phyloP scores from a whole-genome alignment of 2,329 filamentous ascomycete species.

The Colletotrichum endophyticum region DNA sequence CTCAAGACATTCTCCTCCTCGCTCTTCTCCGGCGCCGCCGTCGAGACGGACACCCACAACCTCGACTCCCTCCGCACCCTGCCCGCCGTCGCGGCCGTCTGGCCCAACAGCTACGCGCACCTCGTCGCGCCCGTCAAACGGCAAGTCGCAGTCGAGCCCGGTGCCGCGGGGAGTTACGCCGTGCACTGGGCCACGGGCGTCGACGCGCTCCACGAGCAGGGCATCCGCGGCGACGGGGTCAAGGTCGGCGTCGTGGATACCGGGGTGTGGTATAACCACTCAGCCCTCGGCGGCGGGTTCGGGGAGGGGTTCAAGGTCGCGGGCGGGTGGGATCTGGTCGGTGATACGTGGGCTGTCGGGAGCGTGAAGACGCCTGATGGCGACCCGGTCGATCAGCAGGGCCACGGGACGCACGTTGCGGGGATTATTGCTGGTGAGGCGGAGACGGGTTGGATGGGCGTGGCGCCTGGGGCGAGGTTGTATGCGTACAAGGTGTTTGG shows the following conservation, averaged over 20 bases:
- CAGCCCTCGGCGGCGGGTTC: constrained; percentile 49
- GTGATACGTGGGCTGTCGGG: constrained; percentile 33
- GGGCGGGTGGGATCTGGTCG: constrained; percentile 48
- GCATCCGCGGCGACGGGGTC: constrained; percentile 22
- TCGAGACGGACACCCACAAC: constrained; percentile 13
- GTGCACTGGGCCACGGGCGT: constrained; percentile 24
- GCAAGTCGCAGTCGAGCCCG: background rate
- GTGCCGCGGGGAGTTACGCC: background rate
- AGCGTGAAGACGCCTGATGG: constrained; percentile 36
- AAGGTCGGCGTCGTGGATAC: constrained; percentile 24
- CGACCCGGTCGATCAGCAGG: constrained; percentile 31
- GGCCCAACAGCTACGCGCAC: background rate
- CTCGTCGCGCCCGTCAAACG: constrained; percentile 13
- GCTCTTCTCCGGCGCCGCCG: constrained; percentile 17
- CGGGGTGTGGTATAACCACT: constrained; percentile 21
- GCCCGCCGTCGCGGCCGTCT: constrained; percentile 8
- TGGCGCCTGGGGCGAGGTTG: constrained; percentile 27
- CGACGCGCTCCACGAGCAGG: constrained; percentile 16
- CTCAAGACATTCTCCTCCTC: constrained; percentile 9
- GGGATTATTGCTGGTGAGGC: constrained; percentile 33
- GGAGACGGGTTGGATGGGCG: constrained; percentile 23
- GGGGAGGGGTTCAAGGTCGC: constrained; percentile 49
- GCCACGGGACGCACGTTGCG: constrained; percentile 35
- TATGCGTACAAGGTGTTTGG: constrained; percentile 29
- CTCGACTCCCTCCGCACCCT: constrained; percentile 8